These are phyloP conservation scores for Lantana camara DNA, from an alignment of 257 asterid genomes.

Conservation along the genomic window DNA sequence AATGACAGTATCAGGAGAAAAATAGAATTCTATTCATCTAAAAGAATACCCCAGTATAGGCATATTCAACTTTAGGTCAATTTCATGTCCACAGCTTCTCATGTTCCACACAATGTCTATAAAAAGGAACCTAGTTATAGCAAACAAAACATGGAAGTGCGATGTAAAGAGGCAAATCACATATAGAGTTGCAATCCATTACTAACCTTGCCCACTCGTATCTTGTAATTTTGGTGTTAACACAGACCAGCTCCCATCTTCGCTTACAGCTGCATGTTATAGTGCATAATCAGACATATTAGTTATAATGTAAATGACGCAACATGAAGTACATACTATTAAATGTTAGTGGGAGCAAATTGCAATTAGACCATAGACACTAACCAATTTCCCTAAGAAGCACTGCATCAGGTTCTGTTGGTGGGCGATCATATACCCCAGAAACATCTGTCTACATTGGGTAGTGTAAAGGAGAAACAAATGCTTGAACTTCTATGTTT, in stretches of 20 bases:
- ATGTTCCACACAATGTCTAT: background rate
- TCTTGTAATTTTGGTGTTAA: conserved; percentile 62
- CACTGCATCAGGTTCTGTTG: conserved; percentile 72
- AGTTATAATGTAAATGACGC: conserved; percentile 7
- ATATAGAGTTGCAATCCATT: background rate
- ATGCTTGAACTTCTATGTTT: background rate
- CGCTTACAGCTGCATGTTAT: conserved; percentile 64
- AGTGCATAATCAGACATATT: conserved; percentile 16
- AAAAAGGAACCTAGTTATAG: background rate
- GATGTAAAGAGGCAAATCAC: background rate
- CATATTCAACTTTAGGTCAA: background rate
- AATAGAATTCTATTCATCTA: background rate
- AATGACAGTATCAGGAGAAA: background rate
- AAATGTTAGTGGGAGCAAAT: background rate
- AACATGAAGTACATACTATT: conserved; percentile 9
- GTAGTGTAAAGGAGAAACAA: conserved; percentile 47
- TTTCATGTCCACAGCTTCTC: background rate
- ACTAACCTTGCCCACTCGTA: conserved; percentile 55
- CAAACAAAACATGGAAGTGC: background rate
- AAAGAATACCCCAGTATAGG: background rate
- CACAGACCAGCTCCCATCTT: conserved; percentile 94
- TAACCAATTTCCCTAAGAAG: conserved; percentile 87
- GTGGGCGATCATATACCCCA: conserved; percentile 94
- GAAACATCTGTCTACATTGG: conserved; percentile 76
- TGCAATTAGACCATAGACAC: conserved; percentile 23